phyloP scores from a whole-genome alignment of 1,139 yeast species.

The Pichia sp. region DNA sequence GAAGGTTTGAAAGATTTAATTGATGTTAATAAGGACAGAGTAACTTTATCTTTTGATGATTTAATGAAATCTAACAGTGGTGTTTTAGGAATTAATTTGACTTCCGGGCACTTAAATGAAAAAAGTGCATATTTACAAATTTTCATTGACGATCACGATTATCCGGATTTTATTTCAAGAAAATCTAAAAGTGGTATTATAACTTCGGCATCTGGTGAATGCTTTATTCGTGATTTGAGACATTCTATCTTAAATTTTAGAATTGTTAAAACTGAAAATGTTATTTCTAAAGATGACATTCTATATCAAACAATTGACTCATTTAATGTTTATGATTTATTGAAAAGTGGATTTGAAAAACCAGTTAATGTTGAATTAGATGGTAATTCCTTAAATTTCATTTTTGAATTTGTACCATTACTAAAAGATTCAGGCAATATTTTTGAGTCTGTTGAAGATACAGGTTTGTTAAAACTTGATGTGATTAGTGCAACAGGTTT shows the following conservation, averaged over 20 bases:
- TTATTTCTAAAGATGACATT: conserved; percentile 43
- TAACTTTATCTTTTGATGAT: conserved; percentile 45
- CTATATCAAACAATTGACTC: conserved; percentile 41
- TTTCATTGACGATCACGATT: conserved; percentile 57
- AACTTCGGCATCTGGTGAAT: conserved; percentile 44
- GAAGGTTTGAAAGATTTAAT: conserved; percentile 33
- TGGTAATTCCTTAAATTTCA: conserved; percentile 38
- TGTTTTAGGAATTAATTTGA: conserved; percentile 47
- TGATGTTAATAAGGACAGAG: conserved; percentile 35
- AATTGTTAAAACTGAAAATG: conserved; percentile 45
- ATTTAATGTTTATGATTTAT: conserved; percentile 46
- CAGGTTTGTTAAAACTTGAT: conserved; percentile 54
- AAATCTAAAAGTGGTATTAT: conserved; percentile 37
- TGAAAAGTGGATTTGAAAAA: conserved; percentile 41
- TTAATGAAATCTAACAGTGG: conserved; percentile 56
- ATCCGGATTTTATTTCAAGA: conserved; percentile 54
- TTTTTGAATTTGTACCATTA: conserved; percentile 56
- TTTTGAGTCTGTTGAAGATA: conserved; percentile 56
- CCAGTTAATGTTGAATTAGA: conserved; percentile 45
- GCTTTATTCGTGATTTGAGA: conserved; percentile 63
- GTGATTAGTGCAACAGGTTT: conserved; percentile 50
- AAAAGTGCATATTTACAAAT: conserved; percentile 47
- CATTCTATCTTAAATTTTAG: conserved; percentile 54
- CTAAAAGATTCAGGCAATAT: conserved; percentile 35
- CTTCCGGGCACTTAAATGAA: conserved; percentile 43